Conservation (phyloP, 1,284 basidiomycete species). For the Ustilago shanxiensis region DNA sequence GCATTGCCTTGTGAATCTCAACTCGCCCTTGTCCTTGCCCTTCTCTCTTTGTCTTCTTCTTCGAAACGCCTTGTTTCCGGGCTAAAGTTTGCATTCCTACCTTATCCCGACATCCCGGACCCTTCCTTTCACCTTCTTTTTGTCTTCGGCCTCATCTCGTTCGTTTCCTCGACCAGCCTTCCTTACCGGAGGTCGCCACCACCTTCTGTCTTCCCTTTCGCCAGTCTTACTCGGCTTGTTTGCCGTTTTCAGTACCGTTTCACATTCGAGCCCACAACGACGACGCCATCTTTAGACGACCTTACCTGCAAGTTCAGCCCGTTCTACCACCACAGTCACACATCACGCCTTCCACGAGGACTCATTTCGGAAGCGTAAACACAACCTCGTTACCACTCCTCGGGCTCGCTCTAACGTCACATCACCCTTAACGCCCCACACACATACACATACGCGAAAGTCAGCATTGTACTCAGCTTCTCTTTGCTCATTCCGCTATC, state of each 20-base stretch:
- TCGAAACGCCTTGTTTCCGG: slow-evolving; percentile 1
- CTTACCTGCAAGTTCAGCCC: not conserved
- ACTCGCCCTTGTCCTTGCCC: not conserved
- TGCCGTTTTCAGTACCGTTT: not conserved
- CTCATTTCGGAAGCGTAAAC: not conserved
- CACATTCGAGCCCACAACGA: not conserved
- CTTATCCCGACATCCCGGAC: slow-evolving; percentile 9
- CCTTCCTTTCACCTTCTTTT: slow-evolving; percentile 1
- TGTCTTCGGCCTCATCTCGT: not conserved
- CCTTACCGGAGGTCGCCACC: not conserved
- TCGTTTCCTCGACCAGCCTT: too few species aligned
- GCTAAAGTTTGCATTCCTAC: not conserved
- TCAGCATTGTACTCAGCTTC: not conserved
- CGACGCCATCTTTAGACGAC: slow-evolving; percentile 4
- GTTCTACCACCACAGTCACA: not conserved
- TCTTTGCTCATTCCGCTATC: slow-evolving; percentile 3
- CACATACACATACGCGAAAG: not conserved
- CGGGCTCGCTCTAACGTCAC: not conserved
- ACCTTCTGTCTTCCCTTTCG: not conserved
- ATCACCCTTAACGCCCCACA: not conserved
- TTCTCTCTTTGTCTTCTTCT: not conserved
- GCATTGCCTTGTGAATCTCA: slow-evolving; percentile 4
- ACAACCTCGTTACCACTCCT: slow-evolving; percentile 4
- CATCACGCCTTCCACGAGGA: slow-evolving; percentile 1
- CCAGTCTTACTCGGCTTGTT: not conserved